Conservation (phyloP, 331 rosid genomes). For the Erythrophleum ivorense region DNA sequence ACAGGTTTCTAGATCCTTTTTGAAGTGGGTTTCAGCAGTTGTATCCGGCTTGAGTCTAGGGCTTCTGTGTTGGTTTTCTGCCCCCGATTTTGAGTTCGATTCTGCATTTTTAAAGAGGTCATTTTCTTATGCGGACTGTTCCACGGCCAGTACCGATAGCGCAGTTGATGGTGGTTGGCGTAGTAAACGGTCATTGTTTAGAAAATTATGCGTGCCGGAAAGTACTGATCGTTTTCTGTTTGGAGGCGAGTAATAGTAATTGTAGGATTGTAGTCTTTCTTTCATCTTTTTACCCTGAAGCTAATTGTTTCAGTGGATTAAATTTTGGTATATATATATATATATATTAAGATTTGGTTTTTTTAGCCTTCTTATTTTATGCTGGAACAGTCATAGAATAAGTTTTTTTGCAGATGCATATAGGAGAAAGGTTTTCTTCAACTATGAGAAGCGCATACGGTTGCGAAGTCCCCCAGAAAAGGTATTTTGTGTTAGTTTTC, state of each 20-base stretch:
- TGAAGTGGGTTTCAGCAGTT: constrained; percentile 28
- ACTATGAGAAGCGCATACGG: constrained; percentile 88
- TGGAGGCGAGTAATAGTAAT: constrained; percentile 49
- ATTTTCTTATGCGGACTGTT: constrained; percentile 34
- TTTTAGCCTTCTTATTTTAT: background rate
- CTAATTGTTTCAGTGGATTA: background rate
- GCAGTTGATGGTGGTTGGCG: constrained; percentile 20
- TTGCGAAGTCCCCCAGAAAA: constrained; percentile 88
- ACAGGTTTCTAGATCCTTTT: constrained; percentile 1
- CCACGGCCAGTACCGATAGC: constrained; percentile 37
- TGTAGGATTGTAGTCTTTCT: background rate
- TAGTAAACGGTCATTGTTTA: constrained; percentile 45
- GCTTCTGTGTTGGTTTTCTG: constrained; percentile 57
- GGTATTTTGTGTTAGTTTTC: constrained; percentile 46
- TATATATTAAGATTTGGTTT: background rate
- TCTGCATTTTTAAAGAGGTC: constrained; percentile 24
- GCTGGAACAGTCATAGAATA: background rate
- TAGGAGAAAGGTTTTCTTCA: constrained; percentile 87
- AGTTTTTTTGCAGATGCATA: constrained; percentile 61
- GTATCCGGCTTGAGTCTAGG: constrained; percentile 58
- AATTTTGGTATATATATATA: background rate
- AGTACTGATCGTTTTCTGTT: constrained; percentile 43
- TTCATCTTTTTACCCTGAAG: background rate
- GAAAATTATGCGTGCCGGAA: constrained; percentile 62
- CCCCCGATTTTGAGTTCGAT: constrained; percentile 30